Percentiles rank a stretch among this genome's conserved stretches.
Evolutionary conservation across 805 yeast genomes (phyloP).

Genomic region (Kodamaea jinghongensis): DNA sequence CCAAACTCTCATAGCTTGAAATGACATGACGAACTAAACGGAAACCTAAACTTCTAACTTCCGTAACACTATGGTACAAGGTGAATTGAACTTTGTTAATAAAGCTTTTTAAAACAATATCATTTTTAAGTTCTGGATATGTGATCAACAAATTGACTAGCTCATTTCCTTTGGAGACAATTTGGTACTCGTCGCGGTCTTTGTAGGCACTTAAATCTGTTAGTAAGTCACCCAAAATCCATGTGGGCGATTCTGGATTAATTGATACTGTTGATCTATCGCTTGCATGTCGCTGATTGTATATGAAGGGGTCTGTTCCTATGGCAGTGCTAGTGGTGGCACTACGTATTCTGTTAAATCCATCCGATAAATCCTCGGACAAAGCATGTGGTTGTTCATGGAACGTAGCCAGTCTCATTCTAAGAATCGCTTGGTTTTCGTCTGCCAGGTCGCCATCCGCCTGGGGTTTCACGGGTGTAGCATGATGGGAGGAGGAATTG

Average conservation of each 20-base stretch:
- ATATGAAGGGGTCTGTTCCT: constrained; percentile 1
- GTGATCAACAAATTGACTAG: constrained; percentile 54
- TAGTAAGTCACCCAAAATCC: constrained; percentile 61
- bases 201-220: constrained; percentile 51
- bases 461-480: too few relatives aligned
- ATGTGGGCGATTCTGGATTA: constrained; percentile 35
- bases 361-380: not conserved
- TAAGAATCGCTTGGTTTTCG: not conserved
- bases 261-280: constrained; percentile 2
- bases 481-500: constrained; percentile 2
- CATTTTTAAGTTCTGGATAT: constrained; percentile 61
- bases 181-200: constrained; percentile 46
- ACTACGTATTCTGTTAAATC: constrained; percentile 8
- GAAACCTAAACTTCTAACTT: constrained; percentile 73
- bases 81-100: constrained; percentile 58
- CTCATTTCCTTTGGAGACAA: constrained; percentile 64
- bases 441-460: too few relatives aligned
- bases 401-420: too few relatives aligned
- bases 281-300: not conserved
- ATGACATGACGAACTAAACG: constrained; percentile 67
- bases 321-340: constrained; percentile 7
- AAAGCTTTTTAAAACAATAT: constrained; percentile 58
- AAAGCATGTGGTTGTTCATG: not conserved
- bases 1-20: constrained; percentile 51
- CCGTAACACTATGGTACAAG: constrained; percentile 54